These are phyloP conservation scores for Russula earlei DNA, from an alignment of 768 basidiomycete genomes.

Conservation along the genomic window DNA sequence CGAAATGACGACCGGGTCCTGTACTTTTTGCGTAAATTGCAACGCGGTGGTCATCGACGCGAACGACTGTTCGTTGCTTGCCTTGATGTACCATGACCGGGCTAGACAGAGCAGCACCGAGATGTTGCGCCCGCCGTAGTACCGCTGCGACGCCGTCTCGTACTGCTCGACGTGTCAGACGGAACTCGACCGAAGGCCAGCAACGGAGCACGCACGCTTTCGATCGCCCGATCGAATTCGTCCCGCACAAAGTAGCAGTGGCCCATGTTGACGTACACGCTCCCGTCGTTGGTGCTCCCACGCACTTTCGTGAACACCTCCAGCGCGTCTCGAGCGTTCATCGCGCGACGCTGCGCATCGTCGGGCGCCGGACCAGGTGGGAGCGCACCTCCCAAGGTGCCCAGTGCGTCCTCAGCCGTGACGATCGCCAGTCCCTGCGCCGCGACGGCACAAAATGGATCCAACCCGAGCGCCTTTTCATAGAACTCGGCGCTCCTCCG, in stretches of 20 bases:
- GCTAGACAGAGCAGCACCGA: slow-evolving; percentile 77
- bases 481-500: slow-evolving; percentile 83
- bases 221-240: slow-evolving; percentile 92
- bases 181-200: background rate
- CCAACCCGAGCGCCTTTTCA: slow-evolving; percentile 79
- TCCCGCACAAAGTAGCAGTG: slow-evolving; percentile 91
- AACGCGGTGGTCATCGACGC: slow-evolving; percentile 76
- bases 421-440: slow-evolving; percentile 94
- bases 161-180: slow-evolving; percentile 44
- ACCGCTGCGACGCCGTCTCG: slow-evolving; percentile 78
- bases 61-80: slow-evolving; percentile 81
- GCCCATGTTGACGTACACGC: slow-evolving; percentile 92
- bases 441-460: slow-evolving; percentile 82
- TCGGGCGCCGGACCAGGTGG: slow-evolving; percentile 40
- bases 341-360: slow-evolving; percentile 54
- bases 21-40: slow-evolving; percentile 69
- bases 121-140: slow-evolving; percentile 65
- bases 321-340: slow-evolving; percentile 79
- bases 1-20: slow-evolving; percentile 15
- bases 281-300: slow-evolving; percentile 73
- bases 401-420: slow-evolving; percentile 85
- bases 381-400: slow-evolving; percentile 47
- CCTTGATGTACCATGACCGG: slow-evolving; percentile 91
- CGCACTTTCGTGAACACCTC: slow-evolving; percentile 85
- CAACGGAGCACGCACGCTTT: slow-evolving; percentile 55